Base-by-base conservation (phyloP, 768 basidiomycete species). In the Lactarius akahatsu region DNA sequence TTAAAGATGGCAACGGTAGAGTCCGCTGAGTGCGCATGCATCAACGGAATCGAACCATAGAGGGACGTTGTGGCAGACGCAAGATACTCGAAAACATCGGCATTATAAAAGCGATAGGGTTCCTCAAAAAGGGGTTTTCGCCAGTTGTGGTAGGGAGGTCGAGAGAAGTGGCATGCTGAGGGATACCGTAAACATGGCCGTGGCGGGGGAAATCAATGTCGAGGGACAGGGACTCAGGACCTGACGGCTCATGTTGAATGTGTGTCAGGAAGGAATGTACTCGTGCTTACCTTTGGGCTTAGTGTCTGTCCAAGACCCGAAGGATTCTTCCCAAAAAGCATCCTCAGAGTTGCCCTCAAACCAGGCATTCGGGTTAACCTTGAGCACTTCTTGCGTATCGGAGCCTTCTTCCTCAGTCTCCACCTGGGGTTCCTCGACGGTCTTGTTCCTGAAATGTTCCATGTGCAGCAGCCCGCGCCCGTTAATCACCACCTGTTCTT, bases 21-120 rank as follows among this genome's bases (percentile, higher is more conserved):
- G 10, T 88, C 86, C 38, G 84, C 78, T 0, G 93, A 89, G 71
- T 98, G 96, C 0, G 97, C 96, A 71, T 99, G 94, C 81, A 99
- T 86, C 69, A 98, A 76, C 15, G 92, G 96, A 64, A 98, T 91
- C 23, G 91, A 87, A 58, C 96, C 96, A 73, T 98, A 98, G 58
- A 98, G 86, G 1, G 91, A 88, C 70, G 89, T 87, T 2, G 88
- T 78, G 1, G 88, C 88, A 28, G 87, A 89, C 0, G 93, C 86
- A 30, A 91, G 85, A 76, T 98, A 98, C 77, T 99, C 96, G 74
- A 98, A 98, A 47, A 98, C 95, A 73, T 99, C 97, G 60, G 89
- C 80, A 73, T 99, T 99, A 79, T 89, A 97, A 3, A 99, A 86
- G 30, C 97, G 87, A 78, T 96, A 98, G 0, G 97, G 97, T 38